Evolutionary conservation across 2,329 filamentous ascomycete species (phyloP).

Genomic region (Aspergillus thermomutatus): DNA sequence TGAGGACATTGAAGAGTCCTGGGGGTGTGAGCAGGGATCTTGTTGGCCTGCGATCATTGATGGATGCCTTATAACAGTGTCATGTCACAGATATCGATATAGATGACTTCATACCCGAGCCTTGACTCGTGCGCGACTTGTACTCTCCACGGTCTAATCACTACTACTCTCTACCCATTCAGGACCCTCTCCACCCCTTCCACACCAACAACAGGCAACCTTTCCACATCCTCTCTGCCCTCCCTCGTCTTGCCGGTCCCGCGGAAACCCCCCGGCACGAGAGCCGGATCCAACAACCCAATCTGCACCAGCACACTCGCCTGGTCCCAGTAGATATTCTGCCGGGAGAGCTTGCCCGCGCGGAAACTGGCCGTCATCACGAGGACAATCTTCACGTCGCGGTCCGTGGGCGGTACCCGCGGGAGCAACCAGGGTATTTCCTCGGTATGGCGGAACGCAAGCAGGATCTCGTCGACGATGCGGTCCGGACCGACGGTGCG

Average conservation of each 20-base stretch:
- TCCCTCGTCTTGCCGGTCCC: constrained; percentile 27
- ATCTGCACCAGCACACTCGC: constrained; percentile 59
- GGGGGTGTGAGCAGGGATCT: constrained; percentile 60
- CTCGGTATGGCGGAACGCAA: constrained; percentile 54
- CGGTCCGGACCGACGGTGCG: constrained; percentile 55
- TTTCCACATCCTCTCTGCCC: constrained; percentile 23
- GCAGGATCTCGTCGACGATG: constrained; percentile 56
- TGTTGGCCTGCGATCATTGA: constrained; percentile 11
- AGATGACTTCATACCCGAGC: not conserved
- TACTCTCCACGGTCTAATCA: not conserved
- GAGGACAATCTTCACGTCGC: constrained; percentile 52
- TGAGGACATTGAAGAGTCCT: constrained; percentile 70
- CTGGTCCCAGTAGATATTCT: constrained; percentile 62
- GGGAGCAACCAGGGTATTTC: constrained; percentile 57
- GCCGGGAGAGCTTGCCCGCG: constrained; percentile 39
- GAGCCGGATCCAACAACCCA: constrained; percentile 53
- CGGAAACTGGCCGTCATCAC: constrained; percentile 48
- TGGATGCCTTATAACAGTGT: not conserved
- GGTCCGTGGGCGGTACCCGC: constrained; percentile 51
- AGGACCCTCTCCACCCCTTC: constrained; percentile 26
- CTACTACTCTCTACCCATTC: constrained; percentile 13
- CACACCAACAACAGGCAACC: constrained; percentile 35
- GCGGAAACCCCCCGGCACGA: constrained; percentile 47
- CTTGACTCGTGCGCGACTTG: too few species aligned
- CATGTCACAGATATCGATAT: not conserved